A percentile compares a stretch with the other conserved stretches of the same genome.
Evolutionary conservation across 305 asterid species (phyloP).

Genomic region (Ajuga reptans): DNA sequence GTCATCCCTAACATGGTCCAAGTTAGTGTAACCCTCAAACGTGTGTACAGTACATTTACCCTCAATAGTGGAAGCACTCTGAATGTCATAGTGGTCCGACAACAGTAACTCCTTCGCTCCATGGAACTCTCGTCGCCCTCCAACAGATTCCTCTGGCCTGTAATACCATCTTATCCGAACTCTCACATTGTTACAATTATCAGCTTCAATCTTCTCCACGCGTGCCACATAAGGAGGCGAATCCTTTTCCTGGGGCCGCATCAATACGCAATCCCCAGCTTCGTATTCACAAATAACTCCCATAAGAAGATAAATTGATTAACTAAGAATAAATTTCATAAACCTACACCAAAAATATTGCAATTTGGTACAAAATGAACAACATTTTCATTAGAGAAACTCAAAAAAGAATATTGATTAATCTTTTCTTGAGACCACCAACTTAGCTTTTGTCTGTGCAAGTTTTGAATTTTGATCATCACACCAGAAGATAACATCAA

Average conservation of each 20-base stretch:
- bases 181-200: slow-evolving; percentile 31
- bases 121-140: slow-evolving; percentile 57
- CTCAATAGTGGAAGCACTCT: slow-evolving; percentile 59
- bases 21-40: slow-evolving; percentile 50
- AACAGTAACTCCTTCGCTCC: slow-evolving; percentile 61
- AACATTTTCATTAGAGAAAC: too few species aligned
- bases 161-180: slow-evolving; percentile 70
- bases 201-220: slow-evolving; percentile 58
- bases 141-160: slow-evolving; percentile 64
- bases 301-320: neutral
- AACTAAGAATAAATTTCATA: neutral
- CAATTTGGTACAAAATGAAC: too few species aligned
- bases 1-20: slow-evolving; percentile 42
- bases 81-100: slow-evolving; percentile 58
- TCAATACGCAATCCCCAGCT: slow-evolving; percentile 70
- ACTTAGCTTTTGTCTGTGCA: too few species aligned
- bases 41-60: slow-evolving; percentile 55
- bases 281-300: slow-evolving; percentile 20
- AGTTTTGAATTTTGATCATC: too few species aligned
- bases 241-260: slow-evolving; percentile 40
- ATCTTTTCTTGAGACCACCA: too few species aligned
- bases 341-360: neutral
- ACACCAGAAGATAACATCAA: neutral
- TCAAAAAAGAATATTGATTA: too few species aligned
- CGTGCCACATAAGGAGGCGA: slow-evolving; percentile 58